These are phyloP conservation scores for Mortierella sp. DNA, from an alignment of 371 early-diverging fungal species.

Conservation along the genomic window DNA sequence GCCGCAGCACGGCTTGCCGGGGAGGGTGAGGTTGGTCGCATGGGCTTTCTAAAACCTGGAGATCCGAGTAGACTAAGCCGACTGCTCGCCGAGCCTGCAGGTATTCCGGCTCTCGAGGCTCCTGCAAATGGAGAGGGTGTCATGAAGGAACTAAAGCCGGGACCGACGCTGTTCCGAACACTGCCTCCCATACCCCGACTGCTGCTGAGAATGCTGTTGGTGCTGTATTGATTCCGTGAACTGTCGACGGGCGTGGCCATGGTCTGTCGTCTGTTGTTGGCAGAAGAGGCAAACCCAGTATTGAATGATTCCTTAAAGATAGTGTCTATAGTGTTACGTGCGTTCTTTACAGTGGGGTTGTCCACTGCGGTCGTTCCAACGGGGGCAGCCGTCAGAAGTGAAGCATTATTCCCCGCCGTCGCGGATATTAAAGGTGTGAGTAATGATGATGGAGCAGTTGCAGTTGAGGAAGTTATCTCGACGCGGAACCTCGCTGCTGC, in stretches of 20 bases:
- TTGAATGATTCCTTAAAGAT: constrained; percentile 32
- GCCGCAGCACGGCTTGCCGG: constrained; percentile 32
- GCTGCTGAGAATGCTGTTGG: neutral
- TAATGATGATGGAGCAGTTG: neutral
- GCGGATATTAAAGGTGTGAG: neutral
- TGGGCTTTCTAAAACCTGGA: constrained; percentile 8
- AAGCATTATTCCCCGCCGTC: neutral
- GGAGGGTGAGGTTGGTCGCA: constrained; percentile 12
- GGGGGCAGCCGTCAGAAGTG: neutral
- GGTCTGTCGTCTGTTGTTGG: constrained; percentile 32
- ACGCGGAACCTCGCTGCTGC: neutral
- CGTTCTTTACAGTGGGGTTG: neutral
- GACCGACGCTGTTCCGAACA: constrained; percentile 27
- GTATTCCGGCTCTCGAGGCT: neutral
- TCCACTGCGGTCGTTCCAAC: neutral
- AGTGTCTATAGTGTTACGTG: constrained; percentile 12
- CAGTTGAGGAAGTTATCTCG: neutral
- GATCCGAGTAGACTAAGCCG: constrained; percentile 20
- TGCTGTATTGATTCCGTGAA: neutral
- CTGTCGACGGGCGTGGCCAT: constrained; percentile 20
- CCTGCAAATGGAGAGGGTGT: constrained; percentile 13
- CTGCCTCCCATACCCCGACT: neutral
- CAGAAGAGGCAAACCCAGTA: constrained; percentile 36
- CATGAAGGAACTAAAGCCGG: constrained; percentile 3
- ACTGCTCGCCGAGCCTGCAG: constrained; percentile 2